A percentile compares a stretch with the other conserved stretches of the same genome.
phyloP scores from a whole-genome alignment of 2,329 filamentous ascomycete genomes.

The Diaporthe ilicicola region DNA sequence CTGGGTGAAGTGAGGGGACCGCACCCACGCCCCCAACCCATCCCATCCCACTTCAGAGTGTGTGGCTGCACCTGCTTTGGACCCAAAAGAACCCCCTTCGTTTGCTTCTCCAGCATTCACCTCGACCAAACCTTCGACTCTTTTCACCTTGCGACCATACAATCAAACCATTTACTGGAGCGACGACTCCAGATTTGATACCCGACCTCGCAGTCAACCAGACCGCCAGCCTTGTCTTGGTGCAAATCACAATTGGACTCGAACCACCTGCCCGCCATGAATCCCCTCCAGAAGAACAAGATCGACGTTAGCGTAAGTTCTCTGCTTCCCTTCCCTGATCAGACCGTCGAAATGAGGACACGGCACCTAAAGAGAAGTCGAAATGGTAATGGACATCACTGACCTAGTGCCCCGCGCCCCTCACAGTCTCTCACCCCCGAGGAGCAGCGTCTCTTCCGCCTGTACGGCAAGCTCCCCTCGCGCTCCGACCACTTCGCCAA shows the following conservation, averaged over 20 bases:
- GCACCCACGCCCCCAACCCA: constrained; percentile 2
- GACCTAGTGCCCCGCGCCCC: neutral
- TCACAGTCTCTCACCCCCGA: constrained; percentile 86
- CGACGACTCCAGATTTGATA: neutral
- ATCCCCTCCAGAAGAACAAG: constrained; percentile 98
- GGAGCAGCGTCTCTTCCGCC: constrained; percentile 94
- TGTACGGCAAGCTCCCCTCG: constrained; percentile 97
- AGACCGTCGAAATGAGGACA: constrained; percentile 19
- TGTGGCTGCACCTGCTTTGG: constrained; percentile 4
- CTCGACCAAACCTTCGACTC: constrained; percentile 1
- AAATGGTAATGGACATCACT: constrained; percentile 1
- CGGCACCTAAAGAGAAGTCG: neutral
- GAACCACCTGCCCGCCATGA: constrained; percentile 67
- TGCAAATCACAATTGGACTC: constrained; percentile 12
- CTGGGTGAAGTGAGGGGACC: constrained; percentile 27
- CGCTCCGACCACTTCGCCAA: constrained; percentile 97
- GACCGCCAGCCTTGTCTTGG: neutral
- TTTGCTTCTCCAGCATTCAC: neutral
- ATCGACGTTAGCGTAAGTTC: constrained; percentile 88
- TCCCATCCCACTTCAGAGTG: constrained; percentile 1
- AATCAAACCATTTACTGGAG: neutral
- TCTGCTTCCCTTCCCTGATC: constrained; percentile 30
- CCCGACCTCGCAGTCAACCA: neutral
- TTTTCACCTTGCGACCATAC: neutral
- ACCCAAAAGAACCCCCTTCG: constrained; percentile 4